Percentiles rank a stretch among this genome's conserved stretches.
phyloP scores from a whole-genome alignment of 1,284 basidiomycete species.

The Papiliotrema terrestris region DNA sequence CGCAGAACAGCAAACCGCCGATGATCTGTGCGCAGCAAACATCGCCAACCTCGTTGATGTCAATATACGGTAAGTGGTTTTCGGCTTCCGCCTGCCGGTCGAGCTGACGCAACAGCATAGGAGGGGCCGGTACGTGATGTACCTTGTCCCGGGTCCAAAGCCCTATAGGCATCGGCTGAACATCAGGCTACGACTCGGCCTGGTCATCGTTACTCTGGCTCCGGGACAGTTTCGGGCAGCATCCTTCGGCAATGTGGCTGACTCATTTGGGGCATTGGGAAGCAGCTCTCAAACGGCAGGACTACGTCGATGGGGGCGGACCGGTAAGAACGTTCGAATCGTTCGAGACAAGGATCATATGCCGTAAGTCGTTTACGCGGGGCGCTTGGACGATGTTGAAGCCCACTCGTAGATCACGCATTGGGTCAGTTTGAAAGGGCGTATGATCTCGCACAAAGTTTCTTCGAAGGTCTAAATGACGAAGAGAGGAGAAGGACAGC shows the following conservation, averaged over 20 bases:
- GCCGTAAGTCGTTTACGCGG: slow-evolving; percentile 19
- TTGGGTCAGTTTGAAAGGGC: slow-evolving; percentile 34
- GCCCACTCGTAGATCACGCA: slow-evolving; percentile 26
- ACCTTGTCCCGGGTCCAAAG: too few relatives aligned
- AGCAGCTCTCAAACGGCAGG: slow-evolving; percentile 26
- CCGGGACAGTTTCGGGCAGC: slow-evolving; percentile 24
- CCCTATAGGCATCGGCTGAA: slow-evolving; percentile 1
- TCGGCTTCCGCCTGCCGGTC: not conserved
- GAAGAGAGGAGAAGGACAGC: slow-evolving; percentile 32
- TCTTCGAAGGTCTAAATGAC: slow-evolving; percentile 36
- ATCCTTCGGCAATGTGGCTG: slow-evolving; percentile 36
- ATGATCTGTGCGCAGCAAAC: slow-evolving; percentile 20
- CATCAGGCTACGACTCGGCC: slow-evolving; percentile 30
- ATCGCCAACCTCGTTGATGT: slow-evolving; percentile 28
- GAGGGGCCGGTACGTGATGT: too few relatives aligned
- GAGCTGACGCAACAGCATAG: too few relatives aligned
- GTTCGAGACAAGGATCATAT: slow-evolving; percentile 36
- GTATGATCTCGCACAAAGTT: slow-evolving; percentile 29
- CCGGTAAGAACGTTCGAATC: slow-evolving; percentile 25
- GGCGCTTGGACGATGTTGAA: not conserved
- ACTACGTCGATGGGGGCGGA: slow-evolving; percentile 18
- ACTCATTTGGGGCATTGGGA: slow-evolving; percentile 38
- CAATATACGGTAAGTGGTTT: slow-evolving; percentile 25
- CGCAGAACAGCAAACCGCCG: slow-evolving; percentile 26
- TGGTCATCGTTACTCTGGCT: slow-evolving; percentile 34